These are phyloP conservation scores for Candida chilensis DNA, from an alignment of 805 yeast genomes.

Conservation along the genomic window DNA sequence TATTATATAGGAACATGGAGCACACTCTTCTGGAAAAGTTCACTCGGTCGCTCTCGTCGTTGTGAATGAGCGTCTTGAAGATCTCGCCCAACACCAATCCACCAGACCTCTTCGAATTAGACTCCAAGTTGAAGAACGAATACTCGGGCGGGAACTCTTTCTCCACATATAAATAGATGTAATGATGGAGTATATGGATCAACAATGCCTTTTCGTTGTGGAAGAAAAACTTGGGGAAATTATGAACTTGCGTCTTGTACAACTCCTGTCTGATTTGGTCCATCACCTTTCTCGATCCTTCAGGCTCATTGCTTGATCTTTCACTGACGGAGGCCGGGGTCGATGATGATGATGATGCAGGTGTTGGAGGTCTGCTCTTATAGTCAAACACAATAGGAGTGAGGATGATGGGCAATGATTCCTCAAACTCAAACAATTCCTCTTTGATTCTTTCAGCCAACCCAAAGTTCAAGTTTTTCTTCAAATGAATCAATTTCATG, in stretches of 20 bases:
- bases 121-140: too few species aligned
- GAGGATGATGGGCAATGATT: slow-evolving; percentile 3
- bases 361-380: slow-evolving; percentile 2
- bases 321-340: slow-evolving; percentile 1
- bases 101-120: background rate
- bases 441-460: slow-evolving; percentile 1
- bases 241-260: background rate
- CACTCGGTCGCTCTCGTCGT: slow-evolving; percentile 1
- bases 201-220: slow-evolving; percentile 4
- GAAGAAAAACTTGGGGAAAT: slow-evolving; percentile 6
- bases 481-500: slow-evolving; percentile 1
- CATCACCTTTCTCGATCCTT: too few species aligned
- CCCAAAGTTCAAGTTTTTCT: background rate
- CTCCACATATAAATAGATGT: slow-evolving; percentile 5
- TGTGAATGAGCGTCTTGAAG: slow-evolving; percentile 1
- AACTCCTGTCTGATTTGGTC: background rate
- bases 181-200: slow-evolving; percentile 6
- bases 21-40: background rate
- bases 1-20: slow-evolving; percentile 2
- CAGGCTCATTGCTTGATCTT: too few species aligned
- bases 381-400: slow-evolving; percentile 4
- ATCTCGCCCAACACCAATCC: too few species aligned
- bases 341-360: background rate
- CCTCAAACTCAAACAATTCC: slow-evolving; percentile 4
- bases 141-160: background rate